These are phyloP conservation scores for Protea cynaroides DNA, from an alignment of 164 flowering plant genomes.

Conservation along the genomic window DNA sequence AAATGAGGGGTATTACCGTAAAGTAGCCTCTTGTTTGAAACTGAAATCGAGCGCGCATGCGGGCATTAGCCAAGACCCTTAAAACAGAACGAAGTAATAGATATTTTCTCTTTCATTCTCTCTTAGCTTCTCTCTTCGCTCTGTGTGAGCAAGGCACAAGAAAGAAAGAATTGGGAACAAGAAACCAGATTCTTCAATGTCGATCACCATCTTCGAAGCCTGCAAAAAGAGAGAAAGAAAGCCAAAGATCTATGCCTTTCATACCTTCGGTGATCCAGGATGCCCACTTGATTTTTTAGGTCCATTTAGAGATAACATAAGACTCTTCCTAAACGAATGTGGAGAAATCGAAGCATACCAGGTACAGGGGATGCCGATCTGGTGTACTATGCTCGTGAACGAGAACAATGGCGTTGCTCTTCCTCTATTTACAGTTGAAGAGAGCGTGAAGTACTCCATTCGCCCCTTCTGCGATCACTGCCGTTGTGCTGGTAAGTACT, in stretches of 20 bases:
- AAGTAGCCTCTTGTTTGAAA: neutral
- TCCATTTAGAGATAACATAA: slow-evolving; percentile 64
- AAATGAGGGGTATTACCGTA: neutral
- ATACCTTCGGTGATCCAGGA: slow-evolving; percentile 48
- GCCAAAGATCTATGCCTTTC: slow-evolving; percentile 44
- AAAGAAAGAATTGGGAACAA: neutral
- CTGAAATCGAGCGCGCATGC: neutral
- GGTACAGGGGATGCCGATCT: slow-evolving; percentile 49
- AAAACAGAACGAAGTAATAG: too few relatives aligned
- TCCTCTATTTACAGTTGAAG: slow-evolving; percentile 75
- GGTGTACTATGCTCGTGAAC: slow-evolving; percentile 58
- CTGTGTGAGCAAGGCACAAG: neutral
- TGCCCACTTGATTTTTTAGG: slow-evolving; percentile 40
- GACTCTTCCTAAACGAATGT: slow-evolving; percentile 50
- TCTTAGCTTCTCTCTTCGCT: too few relatives aligned
- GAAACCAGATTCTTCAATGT: slow-evolving; percentile 14
- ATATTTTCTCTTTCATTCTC: neutral
- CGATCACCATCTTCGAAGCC: slow-evolving; percentile 26
- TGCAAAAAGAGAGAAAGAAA: slow-evolving; percentile 37
- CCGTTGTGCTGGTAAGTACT: slow-evolving; percentile 49
- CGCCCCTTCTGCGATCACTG: slow-evolving; percentile 75
- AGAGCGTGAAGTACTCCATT: slow-evolving; percentile 34
- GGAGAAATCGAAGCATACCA: slow-evolving; percentile 43
- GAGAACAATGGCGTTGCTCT: slow-evolving; percentile 43
- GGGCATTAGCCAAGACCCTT: neutral